phyloP scores from a whole-genome alignment of 257 asterid genomes.

The Prunella vulgaris region DNA sequence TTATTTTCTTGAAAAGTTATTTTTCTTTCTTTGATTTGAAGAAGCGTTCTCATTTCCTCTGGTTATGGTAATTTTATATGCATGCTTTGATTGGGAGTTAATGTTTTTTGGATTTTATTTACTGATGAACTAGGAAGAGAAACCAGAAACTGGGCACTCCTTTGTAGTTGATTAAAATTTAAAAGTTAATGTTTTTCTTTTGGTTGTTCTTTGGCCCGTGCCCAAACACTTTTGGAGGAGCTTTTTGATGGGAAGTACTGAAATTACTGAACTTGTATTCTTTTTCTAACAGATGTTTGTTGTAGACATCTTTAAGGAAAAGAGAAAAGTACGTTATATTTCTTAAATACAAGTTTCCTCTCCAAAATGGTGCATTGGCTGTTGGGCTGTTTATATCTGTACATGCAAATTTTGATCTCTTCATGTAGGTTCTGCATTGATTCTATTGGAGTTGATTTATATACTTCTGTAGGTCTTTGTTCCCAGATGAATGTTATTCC shows the following conservation, averaged over 20 bases:
- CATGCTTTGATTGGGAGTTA: conserved; percentile 1
- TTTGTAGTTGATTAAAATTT: neutral
- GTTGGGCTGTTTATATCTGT: neutral
- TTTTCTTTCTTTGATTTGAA: neutral
- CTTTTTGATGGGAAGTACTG: neutral
- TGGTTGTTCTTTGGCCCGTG: neutral
- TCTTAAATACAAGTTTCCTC: neutral
- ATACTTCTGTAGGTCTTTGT: neutral
- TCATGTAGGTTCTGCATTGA: neutral
- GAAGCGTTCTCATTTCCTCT: neutral
- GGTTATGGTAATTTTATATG: neutral
- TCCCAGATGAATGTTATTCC: neutral
- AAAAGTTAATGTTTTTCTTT: neutral
- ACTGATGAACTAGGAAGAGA: neutral
- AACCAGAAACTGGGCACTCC: neutral
- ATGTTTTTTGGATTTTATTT: neutral
- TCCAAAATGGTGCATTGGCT: neutral
- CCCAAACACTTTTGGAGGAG: neutral
- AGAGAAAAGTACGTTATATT: neutral
- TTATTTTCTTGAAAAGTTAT: neutral
- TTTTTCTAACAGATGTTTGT: neutral
- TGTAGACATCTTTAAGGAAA: neutral
- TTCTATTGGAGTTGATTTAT: conserved; percentile 1
- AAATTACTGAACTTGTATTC: neutral
- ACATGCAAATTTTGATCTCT: neutral